phyloP scores from a whole-genome alignment of 2,329 filamentous ascomycete species.

The Neofusicoccum sp. region DNA sequence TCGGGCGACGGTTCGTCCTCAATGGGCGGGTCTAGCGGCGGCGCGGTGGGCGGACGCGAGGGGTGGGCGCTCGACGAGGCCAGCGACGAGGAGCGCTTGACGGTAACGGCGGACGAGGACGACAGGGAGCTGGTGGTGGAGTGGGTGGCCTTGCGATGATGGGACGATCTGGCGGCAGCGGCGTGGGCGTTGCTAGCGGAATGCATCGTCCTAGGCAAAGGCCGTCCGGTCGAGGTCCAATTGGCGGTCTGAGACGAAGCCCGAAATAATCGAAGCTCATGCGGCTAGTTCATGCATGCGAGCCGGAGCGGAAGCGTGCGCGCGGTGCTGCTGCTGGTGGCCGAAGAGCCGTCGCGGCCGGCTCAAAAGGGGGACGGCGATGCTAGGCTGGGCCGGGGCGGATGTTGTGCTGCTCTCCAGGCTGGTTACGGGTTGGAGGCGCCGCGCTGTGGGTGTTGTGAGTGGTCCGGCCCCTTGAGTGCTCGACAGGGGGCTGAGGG shows the following conservation, averaged over 20 bases:
- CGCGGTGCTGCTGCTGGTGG: conserved; percentile 9
- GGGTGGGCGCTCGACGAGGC: conserved; percentile 24
- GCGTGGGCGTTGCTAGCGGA: conserved; percentile 21
- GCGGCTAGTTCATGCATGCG: conserved; percentile 20
- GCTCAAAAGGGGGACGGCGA: conserved; percentile 6
- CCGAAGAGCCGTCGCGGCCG: conserved; percentile 9
- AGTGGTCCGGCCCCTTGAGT: conserved; percentile 15
- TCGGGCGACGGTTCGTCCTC: conserved; percentile 11
- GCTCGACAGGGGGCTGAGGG: conserved; percentile 3
- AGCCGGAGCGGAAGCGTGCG: conserved; percentile 16
- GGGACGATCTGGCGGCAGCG: conserved; percentile 18
- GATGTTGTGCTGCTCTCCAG: conserved; percentile 14
- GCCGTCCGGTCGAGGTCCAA: conserved; percentile 25
- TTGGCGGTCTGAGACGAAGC: conserved; percentile 18
- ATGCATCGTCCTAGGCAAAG: conserved; percentile 17
- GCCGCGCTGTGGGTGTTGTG: conserved; percentile 6
- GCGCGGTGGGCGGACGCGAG: conserved; percentile 5
- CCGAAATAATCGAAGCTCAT: conserved; percentile 17
- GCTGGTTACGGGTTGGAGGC: conserved; percentile 13
- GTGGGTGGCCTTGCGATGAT: conserved; percentile 36
- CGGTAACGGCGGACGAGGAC: conserved; percentile 38
- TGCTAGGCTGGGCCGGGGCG: conserved; percentile 9
- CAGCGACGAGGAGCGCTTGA: conserved; percentile 43
- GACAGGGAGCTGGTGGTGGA: conserved; percentile 44
- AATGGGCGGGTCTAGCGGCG: conserved; percentile 11